A percentile compares a stretch with the other conserved stretches of the same genome.
phyloP scores from a whole-genome alignment of 495 filamentous ascomycete species.

The Aspergillus funiculosus region DNA sequence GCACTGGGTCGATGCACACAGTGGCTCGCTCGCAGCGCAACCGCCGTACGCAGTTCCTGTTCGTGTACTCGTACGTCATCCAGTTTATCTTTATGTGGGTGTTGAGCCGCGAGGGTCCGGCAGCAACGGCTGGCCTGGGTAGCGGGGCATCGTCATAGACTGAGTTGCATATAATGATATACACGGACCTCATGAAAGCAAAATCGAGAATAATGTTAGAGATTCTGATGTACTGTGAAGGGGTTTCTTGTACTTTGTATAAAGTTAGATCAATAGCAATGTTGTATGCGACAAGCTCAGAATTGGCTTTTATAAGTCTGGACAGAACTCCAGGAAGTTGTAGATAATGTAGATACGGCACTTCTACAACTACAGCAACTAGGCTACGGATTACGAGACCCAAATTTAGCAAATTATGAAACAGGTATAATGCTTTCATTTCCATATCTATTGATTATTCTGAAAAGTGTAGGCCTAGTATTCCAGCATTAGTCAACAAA shows the following conservation, averaged over 20 bases:
- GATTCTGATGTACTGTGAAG: slow-evolving; percentile 3
- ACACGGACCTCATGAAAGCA: slow-evolving; percentile 22
- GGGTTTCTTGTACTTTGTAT: slow-evolving; percentile 9
- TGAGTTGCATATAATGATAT: slow-evolving; percentile 25
- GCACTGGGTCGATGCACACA: slow-evolving; percentile 65
- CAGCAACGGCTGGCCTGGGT: slow-evolving; percentile 16
- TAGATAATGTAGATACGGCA: no score
- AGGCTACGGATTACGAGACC: neutral
- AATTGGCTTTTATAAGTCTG: no score
- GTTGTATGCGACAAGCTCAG: neutral
- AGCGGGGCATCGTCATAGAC: slow-evolving; percentile 27
- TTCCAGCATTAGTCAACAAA: slow-evolving; percentile 26
- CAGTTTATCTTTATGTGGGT: slow-evolving; percentile 96
- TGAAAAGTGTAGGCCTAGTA: slow-evolving; percentile 9
- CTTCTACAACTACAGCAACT: no score
- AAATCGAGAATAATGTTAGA: slow-evolving; percentile 6
- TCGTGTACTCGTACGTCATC: slow-evolving; percentile 88
- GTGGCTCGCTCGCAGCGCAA: slow-evolving; percentile 78
- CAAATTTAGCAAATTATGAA: no score
- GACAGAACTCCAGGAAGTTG: no score
- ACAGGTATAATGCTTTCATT: no score
- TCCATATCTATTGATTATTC: no score
- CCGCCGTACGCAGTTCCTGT: slow-evolving; percentile 89
- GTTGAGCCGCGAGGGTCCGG: slow-evolving; percentile 55
- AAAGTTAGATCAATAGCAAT: neutral